Percentiles rank a stretch among this genome's conserved stretches.
Conservation (phyloP, 2,329 filamentous ascomycete species). For the Talaromyces sp. region DNA sequence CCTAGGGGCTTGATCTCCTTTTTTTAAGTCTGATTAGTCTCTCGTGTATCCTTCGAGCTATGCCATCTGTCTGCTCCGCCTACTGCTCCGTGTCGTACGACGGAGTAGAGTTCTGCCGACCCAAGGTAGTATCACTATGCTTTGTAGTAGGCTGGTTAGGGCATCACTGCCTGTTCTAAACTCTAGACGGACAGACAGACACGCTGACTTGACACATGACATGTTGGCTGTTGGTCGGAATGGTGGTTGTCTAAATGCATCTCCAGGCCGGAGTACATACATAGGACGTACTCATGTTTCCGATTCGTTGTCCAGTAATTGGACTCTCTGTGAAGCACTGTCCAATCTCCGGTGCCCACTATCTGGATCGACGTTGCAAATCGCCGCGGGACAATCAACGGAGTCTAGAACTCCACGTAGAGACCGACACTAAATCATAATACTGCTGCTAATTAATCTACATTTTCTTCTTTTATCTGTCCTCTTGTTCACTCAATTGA, state of each 20-base stretch:
- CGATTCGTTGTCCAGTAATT: neutral
- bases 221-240: neutral
- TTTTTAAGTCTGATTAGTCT: neutral
- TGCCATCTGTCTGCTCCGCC: neutral
- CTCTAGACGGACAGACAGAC: neutral
- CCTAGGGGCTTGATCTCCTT: neutral
- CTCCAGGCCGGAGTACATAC: neutral
- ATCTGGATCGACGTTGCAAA: slow-evolving; percentile 4
- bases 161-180: neutral
- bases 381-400: neutral
- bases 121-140: neutral
- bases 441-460: neutral
- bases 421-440: neutral
- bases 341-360: neutral
- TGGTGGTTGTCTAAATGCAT: neutral
- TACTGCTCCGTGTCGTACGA: neutral
- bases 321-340: neutral
- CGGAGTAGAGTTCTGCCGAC: neutral
- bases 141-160: neutral
- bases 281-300: neutral
- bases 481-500: neutral
- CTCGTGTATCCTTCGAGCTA: neutral
- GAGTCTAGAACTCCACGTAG: slow-evolving; percentile 1
- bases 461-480: neutral
- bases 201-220: neutral